A percentile compares a stretch with the other conserved stretches of the same genome.
phyloP scores from a whole-genome alignment of 1,284 basidiomycete genomes.

The Ganoderma multipileum region DNA sequence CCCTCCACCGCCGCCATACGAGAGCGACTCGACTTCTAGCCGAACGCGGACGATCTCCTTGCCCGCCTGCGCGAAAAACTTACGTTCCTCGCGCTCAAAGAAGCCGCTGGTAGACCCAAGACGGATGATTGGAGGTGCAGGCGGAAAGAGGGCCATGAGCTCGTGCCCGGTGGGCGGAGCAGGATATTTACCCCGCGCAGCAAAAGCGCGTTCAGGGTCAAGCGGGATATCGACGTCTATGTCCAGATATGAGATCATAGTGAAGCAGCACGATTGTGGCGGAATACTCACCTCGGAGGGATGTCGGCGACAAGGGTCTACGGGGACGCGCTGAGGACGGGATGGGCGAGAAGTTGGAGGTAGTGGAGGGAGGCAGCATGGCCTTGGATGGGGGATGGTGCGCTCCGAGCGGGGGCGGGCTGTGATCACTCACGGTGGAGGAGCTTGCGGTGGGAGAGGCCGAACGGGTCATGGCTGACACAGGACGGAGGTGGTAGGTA shows the following conservation, averaged over 20 bases:
- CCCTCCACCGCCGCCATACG: conserved; percentile 8
- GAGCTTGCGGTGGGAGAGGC: conserved; percentile 37
- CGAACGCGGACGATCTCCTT: conserved; percentile 76
- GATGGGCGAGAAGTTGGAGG: conserved; percentile 27
- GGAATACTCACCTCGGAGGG: conserved; percentile 54
- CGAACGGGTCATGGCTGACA: conserved; percentile 32
- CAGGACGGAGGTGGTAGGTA: conserved; percentile 37
- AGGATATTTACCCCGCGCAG: conserved; percentile 60
- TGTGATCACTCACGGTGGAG: conserved; percentile 37
- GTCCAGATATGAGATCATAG: conserved; percentile 16
- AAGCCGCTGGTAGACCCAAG: conserved; percentile 70
- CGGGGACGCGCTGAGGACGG: conserved; percentile 32
- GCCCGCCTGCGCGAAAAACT: conserved; percentile 77
- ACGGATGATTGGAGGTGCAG: conserved; percentile 59
- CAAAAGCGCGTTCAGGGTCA: conserved; percentile 46
- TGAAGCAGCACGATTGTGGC: conserved; percentile 14
- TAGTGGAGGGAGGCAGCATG: conserved; percentile 20
- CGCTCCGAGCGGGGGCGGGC: conserved; percentile 30
- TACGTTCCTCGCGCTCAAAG: conserved; percentile 75
- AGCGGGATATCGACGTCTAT: conserved; percentile 67
- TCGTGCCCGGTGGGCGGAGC: conserved; percentile 80
- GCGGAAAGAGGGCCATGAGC: conserved; percentile 81
- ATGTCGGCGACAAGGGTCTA: conserved; percentile 40
- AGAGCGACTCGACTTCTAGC: conserved; percentile 59
- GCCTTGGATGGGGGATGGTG: conserved; percentile 25